A percentile compares a stretch with the other conserved stretches of the same genome.
Evolutionary conservation across 2,329 filamentous ascomycete species (phyloP).

Genomic region (Arthrobotrys pseudoclavata): DNA sequence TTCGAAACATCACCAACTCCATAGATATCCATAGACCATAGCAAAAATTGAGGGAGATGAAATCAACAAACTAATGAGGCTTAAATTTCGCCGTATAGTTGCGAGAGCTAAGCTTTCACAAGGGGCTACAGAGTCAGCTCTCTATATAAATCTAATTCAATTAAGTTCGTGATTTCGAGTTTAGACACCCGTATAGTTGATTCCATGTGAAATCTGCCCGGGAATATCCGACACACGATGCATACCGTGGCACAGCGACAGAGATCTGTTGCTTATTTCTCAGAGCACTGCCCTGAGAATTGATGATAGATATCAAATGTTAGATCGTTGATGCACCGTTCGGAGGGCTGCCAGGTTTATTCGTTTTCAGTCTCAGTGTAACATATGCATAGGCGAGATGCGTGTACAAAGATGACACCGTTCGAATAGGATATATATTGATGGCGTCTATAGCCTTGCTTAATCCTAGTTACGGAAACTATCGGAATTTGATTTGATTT

Average conservation of each 20-base stretch:
- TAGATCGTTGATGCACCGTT: not conserved
- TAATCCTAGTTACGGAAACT: not conserved
- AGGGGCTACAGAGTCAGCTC: not conserved
- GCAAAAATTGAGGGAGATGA: not conserved
- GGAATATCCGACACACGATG: not conserved
- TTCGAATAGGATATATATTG: not conserved
- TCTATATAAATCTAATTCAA: not conserved
- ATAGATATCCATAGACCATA: not conserved
- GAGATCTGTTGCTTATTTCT: not conserved
- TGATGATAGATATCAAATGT: not conserved
- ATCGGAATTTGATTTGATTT: too few relatives aligned
- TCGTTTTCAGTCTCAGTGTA: not conserved
- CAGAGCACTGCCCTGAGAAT: not conserved
- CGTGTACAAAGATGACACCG: too few relatives aligned
- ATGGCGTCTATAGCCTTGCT: not conserved
- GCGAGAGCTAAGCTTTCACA: not conserved
- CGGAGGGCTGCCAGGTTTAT: not conserved
- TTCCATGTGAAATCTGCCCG: not conserved
- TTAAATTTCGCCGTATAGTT: not conserved
- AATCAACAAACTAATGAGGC: not conserved
- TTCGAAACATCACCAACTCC: not conserved
- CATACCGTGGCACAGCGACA: not conserved
- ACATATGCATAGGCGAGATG: too few relatives aligned
- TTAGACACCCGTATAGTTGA: not conserved
- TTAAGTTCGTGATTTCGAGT: conserved; percentile 5